Conservation (phyloP, 225 moss, liverwort and hornwort species). For the Lunularia cruciata region DNA sequence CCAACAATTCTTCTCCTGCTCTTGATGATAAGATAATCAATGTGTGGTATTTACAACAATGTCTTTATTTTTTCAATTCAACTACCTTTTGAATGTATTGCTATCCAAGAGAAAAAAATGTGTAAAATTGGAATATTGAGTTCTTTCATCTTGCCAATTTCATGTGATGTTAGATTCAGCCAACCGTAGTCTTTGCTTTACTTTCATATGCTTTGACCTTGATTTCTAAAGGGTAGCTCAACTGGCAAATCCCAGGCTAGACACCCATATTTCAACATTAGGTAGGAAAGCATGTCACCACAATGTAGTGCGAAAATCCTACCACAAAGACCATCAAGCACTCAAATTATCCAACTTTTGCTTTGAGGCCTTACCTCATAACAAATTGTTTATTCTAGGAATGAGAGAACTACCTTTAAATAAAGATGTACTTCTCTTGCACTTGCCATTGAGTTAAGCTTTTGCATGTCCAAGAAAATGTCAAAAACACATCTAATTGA, state of each 20-base stretch:
- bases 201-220: constrained; percentile 5
- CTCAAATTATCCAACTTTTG: constrained; percentile 13
- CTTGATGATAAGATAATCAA: constrained; percentile 14
- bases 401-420: constrained; percentile 2
- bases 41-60: background rate
- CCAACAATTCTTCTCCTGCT: constrained; percentile 6
- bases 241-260: constrained; percentile 2
- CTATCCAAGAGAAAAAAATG: background rate
- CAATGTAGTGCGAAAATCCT: background rate
- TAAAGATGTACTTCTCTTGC: constrained; percentile 8
- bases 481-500: background rate
- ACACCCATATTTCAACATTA: background rate
- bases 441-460: background rate
- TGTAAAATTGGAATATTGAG: constrained; percentile 9
- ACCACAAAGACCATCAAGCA: constrained; percentile 18
- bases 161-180: background rate
- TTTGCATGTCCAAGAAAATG: background rate
- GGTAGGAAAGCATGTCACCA: constrained; percentile 4
- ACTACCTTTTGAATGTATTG: background rate
- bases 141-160: constrained; percentile 8
- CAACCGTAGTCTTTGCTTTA: background rate
- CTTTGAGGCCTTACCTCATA: constrained; percentile 1
- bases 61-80: constrained; percentile 19
- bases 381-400: constrained; percentile 4
- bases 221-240: background rate